These are phyloP conservation scores for Phytophthora uliginosa DNA, from an alignment of 352 stramenopile genomes.

Conservation along the genomic window DNA sequence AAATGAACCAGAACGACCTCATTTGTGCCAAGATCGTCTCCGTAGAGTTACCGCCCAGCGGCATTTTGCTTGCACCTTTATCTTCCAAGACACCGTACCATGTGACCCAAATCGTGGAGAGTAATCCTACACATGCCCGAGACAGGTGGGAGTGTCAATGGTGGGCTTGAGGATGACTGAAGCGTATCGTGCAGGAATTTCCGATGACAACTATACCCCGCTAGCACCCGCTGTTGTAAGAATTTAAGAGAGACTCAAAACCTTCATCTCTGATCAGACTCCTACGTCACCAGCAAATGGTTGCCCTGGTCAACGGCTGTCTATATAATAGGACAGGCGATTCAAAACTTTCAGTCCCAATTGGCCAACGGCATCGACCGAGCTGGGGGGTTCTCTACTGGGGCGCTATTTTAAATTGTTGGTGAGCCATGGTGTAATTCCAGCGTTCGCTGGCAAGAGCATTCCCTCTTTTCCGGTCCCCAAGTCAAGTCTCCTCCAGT, in stretches of 20 bases:
- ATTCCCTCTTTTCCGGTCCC: neutral
- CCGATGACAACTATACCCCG: neutral
- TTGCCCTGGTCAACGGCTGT: slow-evolving; percentile 1
- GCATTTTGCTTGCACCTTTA: too few relatives aligned
- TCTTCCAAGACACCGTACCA: too few relatives aligned
- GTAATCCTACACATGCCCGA: neutral
- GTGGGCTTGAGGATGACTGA: neutral
- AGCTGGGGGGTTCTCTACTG: neutral
- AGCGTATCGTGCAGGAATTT: neutral
- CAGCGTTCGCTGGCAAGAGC: neutral
- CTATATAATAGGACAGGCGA: neutral
- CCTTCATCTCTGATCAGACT: slow-evolving; percentile 6
- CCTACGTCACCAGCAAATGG: slow-evolving; percentile 1
- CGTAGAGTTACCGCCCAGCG: too few relatives aligned
- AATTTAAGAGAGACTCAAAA: neutral
- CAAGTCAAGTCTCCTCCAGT: neutral
- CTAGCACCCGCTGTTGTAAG: neutral
- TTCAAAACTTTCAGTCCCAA: slow-evolving; percentile 3
- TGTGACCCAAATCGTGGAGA: too few relatives aligned
- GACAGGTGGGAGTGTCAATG: neutral
- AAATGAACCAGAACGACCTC: neutral
- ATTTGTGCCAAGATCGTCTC: neutral
- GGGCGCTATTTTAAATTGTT: neutral
- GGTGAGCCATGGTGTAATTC: neutral
- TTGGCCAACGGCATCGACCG: neutral